A percentile compares a stretch with the other conserved stretches of the same genome.
These are phyloP conservation scores for Hemisphaericaspora xylanilytica DNA, from an alignment of 1,139 yeast genomes.

Conservation along the genomic window DNA sequence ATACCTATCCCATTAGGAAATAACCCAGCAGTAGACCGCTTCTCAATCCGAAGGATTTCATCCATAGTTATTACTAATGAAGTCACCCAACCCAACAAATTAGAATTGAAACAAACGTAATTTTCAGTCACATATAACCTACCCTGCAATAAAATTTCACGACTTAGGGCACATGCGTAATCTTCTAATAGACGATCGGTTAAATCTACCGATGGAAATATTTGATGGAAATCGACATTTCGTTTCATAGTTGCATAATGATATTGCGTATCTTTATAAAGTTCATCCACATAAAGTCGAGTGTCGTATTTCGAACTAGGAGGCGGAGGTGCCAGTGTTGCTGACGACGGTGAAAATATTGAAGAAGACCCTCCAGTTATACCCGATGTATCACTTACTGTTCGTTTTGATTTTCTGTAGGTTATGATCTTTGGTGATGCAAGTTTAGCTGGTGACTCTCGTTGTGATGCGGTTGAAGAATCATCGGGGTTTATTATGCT, in stretches of 20 bases:
- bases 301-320: constrained; percentile 32
- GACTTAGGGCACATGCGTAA: constrained; percentile 83
- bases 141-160: constrained; percentile 91
- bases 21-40: constrained; percentile 79
- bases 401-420: constrained; percentile 42
- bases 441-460: constrained; percentile 1
- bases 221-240: constrained; percentile 73
- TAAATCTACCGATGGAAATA: constrained; percentile 66
- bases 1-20: constrained; percentile 87
- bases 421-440: constrained; percentile 48
- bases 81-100: constrained; percentile 90
- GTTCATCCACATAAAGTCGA: constrained; percentile 38
- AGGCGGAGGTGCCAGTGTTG: constrained; percentile 11
- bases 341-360: constrained; percentile 3
- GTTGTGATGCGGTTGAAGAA: background rate
- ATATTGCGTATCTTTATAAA: constrained; percentile 33
- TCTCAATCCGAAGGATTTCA: constrained; percentile 73
- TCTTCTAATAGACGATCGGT: constrained; percentile 79
- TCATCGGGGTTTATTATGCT: background rate
- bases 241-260: constrained; percentile 66
- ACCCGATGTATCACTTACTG: constrained; percentile 24
- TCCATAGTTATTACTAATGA: constrained; percentile 68
- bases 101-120: constrained; percentile 86
- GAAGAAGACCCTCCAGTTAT: constrained; percentile 4
- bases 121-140: constrained; percentile 79